Conservation (phyloP, 164 flowering plant genomes). For the Warburgia ugandensis region DNA sequence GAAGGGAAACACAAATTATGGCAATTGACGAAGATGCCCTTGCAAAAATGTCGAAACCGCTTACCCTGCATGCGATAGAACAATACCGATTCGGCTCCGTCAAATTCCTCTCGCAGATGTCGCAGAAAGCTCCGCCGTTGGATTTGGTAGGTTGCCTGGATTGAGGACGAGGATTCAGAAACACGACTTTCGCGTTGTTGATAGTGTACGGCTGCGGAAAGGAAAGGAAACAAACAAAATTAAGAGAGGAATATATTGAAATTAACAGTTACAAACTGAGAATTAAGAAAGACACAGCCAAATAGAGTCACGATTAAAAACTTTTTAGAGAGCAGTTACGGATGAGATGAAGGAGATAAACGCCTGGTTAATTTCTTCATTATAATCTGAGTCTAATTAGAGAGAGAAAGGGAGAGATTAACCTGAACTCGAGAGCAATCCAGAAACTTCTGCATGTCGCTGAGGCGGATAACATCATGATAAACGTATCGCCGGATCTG, state of each 20-base stretch:
- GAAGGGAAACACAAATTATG: too few relatives aligned
- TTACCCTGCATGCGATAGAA: slow-evolving; percentile 72
- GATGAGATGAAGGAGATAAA: slow-evolving; percentile 7
- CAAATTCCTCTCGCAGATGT: slow-evolving; percentile 49
- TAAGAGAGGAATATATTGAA: background rate
- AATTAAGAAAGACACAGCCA: background rate
- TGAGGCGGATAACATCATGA: slow-evolving; percentile 57
- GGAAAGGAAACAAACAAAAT: background rate
- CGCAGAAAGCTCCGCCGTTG: slow-evolving; percentile 41
- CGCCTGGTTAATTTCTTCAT: too few relatives aligned
- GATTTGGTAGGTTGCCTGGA: slow-evolving; percentile 24
- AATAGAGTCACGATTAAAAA: background rate
- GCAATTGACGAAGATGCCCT: too few relatives aligned
- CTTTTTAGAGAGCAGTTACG: background rate
- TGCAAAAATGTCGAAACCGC: background rate
- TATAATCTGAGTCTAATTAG: background rate
- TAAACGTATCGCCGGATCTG: slow-evolving; percentile 74
- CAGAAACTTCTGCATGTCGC: slow-evolving; percentile 46
- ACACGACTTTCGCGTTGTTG: slow-evolving; percentile 61
- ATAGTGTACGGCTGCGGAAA: slow-evolving; percentile 50
- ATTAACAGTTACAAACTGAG: background rate
- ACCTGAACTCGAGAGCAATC: slow-evolving; percentile 74
- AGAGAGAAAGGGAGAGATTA: background rate
- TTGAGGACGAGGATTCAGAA: slow-evolving; percentile 59
- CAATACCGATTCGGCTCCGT: slow-evolving; percentile 58